Percentiles rank a stretch among this genome's conserved stretches.
phyloP scores from a whole-genome alignment of 768 basidiomycete genomes.

The Hygrocybe coccinea region DNA sequence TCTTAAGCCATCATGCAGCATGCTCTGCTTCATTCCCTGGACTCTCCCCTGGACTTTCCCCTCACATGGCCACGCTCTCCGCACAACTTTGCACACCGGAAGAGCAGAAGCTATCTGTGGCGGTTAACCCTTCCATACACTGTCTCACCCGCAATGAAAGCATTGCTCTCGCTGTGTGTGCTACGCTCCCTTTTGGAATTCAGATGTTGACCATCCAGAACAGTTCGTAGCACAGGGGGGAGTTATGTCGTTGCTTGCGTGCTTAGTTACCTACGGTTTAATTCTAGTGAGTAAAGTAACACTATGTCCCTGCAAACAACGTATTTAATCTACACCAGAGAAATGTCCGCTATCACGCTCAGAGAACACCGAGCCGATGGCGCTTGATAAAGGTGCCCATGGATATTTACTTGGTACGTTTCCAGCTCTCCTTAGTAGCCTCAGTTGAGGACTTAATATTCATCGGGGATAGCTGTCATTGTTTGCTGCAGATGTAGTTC shows the following conservation, averaged over 20 bases:
- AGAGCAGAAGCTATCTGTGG: not conserved
- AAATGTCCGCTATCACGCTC: constrained; percentile 3
- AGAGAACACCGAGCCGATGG: not conserved
- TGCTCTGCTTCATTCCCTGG: too few species aligned
- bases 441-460: not conserved
- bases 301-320: not conserved
- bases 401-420: constrained; percentile 1
- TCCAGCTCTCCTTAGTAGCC: too few species aligned
- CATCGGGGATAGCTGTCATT: constrained; percentile 2
- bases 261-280: not conserved
- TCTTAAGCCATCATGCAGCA: too few species aligned
- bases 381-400: constrained; percentile 1
- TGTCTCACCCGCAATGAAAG: constrained; percentile 8
- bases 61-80: not conserved
- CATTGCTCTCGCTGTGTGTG: constrained; percentile 3
- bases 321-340: not conserved
- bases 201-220: not conserved
- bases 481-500: constrained; percentile 4
- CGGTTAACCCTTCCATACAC: not conserved
- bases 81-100: not conserved
- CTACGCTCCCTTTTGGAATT: not conserved
- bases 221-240: constrained; percentile 2
- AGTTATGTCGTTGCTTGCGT: constrained; percentile 1
- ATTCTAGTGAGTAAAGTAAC: not conserved
- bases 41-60: too few species aligned